phyloP scores from a whole-genome alignment of 1,284 basidiomycete genomes.

The Cutaneotrichosporon cutaneum region DNA sequence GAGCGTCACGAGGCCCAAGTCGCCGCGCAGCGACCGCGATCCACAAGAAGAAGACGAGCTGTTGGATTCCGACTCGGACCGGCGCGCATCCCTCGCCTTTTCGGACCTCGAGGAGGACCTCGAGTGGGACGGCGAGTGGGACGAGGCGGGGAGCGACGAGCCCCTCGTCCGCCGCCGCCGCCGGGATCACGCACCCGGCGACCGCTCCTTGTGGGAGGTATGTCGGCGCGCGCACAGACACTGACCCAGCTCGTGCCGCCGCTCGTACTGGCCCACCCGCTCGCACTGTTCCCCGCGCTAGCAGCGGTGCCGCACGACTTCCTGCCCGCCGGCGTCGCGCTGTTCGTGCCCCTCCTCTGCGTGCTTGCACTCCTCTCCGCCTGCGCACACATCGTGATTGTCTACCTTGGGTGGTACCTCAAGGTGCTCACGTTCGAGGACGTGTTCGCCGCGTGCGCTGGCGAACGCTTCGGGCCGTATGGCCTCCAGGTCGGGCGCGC shows the following conservation, averaged over 20 bases:
- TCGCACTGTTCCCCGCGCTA: constrained; percentile 49
- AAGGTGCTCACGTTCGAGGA: constrained; percentile 51
- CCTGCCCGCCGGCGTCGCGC: constrained; percentile 50
- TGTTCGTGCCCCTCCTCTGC: constrained; percentile 50
- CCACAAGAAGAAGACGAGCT: neutral
- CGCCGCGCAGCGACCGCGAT: neutral
- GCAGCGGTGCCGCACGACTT: constrained; percentile 49
- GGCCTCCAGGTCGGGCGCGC: constrained; percentile 43
- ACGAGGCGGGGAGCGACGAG: constrained; percentile 14
- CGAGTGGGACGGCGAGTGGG: constrained; percentile 18
- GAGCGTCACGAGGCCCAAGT: neutral
- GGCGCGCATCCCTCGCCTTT: neutral
- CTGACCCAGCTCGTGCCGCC: constrained; percentile 45
- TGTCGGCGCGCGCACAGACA: neutral
- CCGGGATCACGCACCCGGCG: constrained; percentile 20
- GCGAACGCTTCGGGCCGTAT: constrained; percentile 38
- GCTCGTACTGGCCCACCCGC: constrained; percentile 48
- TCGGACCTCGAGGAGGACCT: constrained; percentile 13
- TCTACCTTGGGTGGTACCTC: constrained; percentile 53
- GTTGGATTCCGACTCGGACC: neutral
- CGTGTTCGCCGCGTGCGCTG: constrained; percentile 43
- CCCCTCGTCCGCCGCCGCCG: constrained; percentile 23
- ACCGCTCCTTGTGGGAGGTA: constrained; percentile 22
- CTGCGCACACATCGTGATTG: constrained; percentile 52
- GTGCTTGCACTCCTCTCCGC: constrained; percentile 42